These are phyloP conservation scores for Pyrus hybrid DNA, from an alignment of 331 rosid genomes.

Conservation along the genomic window DNA sequence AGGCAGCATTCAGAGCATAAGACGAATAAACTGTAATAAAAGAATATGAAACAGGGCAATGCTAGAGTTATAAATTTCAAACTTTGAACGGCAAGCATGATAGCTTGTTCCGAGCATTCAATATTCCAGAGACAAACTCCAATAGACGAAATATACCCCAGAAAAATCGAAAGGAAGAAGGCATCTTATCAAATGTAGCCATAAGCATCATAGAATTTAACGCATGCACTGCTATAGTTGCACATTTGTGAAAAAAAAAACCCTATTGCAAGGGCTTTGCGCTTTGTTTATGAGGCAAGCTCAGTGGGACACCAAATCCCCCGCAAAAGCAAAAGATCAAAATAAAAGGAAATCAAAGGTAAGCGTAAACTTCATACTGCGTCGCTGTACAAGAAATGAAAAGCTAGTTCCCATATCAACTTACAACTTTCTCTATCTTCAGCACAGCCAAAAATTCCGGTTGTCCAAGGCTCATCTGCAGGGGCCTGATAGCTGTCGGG, in stretches of 20 bases:
- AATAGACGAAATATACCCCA: background rate
- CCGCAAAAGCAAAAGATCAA: background rate
- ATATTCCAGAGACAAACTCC: background rate
- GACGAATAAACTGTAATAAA: too few species aligned
- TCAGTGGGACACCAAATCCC: background rate
- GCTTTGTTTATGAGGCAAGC: background rate
- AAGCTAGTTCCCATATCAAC: conserved; percentile 24
- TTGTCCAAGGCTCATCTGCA: conserved; percentile 92
- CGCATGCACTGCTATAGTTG: background rate
- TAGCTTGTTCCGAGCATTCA: background rate
- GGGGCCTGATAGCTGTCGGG: conserved; percentile 94
- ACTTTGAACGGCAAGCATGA: background rate
- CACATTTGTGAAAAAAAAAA: background rate
- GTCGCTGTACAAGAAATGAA: background rate
- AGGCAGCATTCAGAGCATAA: too few species aligned
- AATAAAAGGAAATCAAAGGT: background rate
- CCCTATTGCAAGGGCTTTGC: background rate
- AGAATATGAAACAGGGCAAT: background rate
- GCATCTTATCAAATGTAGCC: background rate
- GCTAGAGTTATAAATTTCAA: too few species aligned
- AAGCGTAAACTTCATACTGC: background rate
- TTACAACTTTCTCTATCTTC: conserved; percentile 91
- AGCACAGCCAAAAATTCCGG: conserved; percentile 83
- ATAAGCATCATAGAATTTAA: background rate
- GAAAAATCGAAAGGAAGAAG: background rate